Percentiles rank a stretch among this genome's conserved stretches.
These are phyloP conservation scores for Elymus sibiricus DNA, from an alignment of 176 grass and related monocot species.

Conservation along the genomic window DNA sequence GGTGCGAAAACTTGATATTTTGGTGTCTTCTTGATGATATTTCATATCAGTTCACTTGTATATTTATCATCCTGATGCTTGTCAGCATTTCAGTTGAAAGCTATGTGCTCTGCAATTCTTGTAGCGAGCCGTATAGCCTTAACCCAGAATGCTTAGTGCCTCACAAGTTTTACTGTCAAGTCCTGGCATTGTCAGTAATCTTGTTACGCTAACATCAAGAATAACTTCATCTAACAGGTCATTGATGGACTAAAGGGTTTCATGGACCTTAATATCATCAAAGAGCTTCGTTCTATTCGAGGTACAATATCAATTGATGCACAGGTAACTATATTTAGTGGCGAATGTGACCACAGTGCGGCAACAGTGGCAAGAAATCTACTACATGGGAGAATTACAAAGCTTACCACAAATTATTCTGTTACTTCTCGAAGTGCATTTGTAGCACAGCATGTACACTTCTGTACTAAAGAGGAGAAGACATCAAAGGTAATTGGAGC, in stretches of 20 bases:
- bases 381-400: slow-evolving; percentile 55
- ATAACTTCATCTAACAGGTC: slow-evolving; percentile 42
- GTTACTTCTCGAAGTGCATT: slow-evolving; percentile 57
- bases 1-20: slow-evolving; percentile 48
- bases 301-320: slow-evolving; percentile 45
- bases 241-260: slow-evolving; percentile 70
- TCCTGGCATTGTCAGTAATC: not conserved
- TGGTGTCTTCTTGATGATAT: not conserved
- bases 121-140: not conserved
- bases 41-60: not conserved
- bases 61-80: not conserved
- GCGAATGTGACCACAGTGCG: slow-evolving; percentile 28
- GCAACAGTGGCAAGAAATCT: slow-evolving; percentile 37
- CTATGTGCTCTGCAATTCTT: not conserved
- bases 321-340: slow-evolving; percentile 62
- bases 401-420: slow-evolving; percentile 44
- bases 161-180: not conserved
- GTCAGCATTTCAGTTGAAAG: not conserved
- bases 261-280: slow-evolving; percentile 26
- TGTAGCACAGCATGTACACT: slow-evolving; percentile 48
- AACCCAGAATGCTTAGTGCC: not conserved
- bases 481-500: slow-evolving; percentile 52
- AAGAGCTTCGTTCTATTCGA: slow-evolving; percentile 54
- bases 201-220: not conserved
- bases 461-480: slow-evolving; percentile 40